A percentile compares a stretch with the other conserved stretches of the same genome.
These are phyloP conservation scores for Setaria viridis DNA, from an alignment of 202 grass and related monocot species.

Conservation along the genomic window DNA sequence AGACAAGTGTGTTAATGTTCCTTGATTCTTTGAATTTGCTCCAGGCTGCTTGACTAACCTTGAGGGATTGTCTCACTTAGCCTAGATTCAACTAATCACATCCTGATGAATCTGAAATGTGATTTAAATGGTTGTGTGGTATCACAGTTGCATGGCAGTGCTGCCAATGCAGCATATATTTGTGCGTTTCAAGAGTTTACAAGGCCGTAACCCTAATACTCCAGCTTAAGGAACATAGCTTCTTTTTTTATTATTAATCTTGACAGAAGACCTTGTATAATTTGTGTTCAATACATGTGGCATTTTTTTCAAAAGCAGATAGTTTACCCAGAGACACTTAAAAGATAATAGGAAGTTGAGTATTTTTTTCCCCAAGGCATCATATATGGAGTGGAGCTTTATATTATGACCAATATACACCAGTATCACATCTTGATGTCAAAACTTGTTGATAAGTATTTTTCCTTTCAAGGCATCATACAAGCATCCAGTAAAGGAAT, in stretches of 20 bases:
- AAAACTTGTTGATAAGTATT: neutral
- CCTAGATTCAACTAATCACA: slow-evolving; percentile 46
- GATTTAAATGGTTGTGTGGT: slow-evolving; percentile 15
- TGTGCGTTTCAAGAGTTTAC: slow-evolving; percentile 19
- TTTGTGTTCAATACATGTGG: neutral
- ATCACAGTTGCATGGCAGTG: neutral
- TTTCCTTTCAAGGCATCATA: slow-evolving; percentile 9
- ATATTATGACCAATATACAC: slow-evolving; percentile 23
- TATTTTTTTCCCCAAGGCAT: neutral
- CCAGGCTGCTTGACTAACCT: slow-evolving; percentile 35
- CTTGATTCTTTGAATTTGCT: slow-evolving; percentile 35
- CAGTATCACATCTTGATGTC: neutral
- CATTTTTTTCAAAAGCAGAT: neutral
- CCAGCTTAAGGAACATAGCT: neutral
- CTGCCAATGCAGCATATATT: slow-evolving; percentile 22
- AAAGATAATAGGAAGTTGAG: neutral
- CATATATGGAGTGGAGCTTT: neutral
- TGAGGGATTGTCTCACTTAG: slow-evolving; percentile 32
- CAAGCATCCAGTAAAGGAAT: slow-evolving; percentile 30
- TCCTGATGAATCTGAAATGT: slow-evolving; percentile 33
- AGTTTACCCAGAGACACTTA: neutral
- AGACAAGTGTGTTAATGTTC: slow-evolving; percentile 29
- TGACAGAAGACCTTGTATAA: neutral
- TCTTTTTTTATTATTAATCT: neutral
- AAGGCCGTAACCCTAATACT: neutral